Evolutionary conservation across 495 filamentous ascomycete species (phyloP).

Genomic region (Aspergillus baeticus): DNA sequence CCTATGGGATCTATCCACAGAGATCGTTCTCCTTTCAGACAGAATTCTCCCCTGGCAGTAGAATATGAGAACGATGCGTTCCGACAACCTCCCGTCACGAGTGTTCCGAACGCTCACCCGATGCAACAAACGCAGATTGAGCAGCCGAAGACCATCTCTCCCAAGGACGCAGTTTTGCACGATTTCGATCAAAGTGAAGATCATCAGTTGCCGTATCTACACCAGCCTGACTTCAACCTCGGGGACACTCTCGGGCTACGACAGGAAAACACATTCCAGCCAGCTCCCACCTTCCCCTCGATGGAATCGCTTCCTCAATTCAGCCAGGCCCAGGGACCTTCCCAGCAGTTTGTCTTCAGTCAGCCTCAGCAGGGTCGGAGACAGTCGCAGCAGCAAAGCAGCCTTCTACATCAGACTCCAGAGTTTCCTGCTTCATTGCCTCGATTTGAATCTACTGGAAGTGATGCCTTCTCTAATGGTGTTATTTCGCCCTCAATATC

Average conservation of each 20-base stretch:
- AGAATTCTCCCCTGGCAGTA: constrained; percentile 64
- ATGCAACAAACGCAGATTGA: constrained; percentile 30
- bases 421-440: constrained; percentile 62
- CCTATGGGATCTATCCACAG: constrained; percentile 55
- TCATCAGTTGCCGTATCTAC: constrained; percentile 66
- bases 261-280: constrained; percentile 47
- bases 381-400: constrained; percentile 33
- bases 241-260: constrained; percentile 39
- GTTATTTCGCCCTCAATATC: constrained; percentile 28
- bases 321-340: constrained; percentile 25
- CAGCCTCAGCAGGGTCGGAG: constrained; percentile 58
- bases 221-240: constrained; percentile 39
- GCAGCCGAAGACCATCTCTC: constrained; percentile 83
- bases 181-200: constrained; percentile 78
- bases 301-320: constrained; percentile 46
- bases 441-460: constrained; percentile 64
- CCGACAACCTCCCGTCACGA: constrained; percentile 40
- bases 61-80: constrained; percentile 30
- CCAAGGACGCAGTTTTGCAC: constrained; percentile 79
- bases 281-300: constrained; percentile 36
- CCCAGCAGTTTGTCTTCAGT: constrained; percentile 31
- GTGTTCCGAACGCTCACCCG: constrained; percentile 37
- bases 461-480: constrained; percentile 40
- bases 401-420: constrained; percentile 46
- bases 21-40: constrained; percentile 80